Evolutionary conservation across 2,329 filamentous ascomycete species (phyloP), one percentile per base, ranked within the genome.

Genomic region (Thermothelomyces thermophilus): DNA sequence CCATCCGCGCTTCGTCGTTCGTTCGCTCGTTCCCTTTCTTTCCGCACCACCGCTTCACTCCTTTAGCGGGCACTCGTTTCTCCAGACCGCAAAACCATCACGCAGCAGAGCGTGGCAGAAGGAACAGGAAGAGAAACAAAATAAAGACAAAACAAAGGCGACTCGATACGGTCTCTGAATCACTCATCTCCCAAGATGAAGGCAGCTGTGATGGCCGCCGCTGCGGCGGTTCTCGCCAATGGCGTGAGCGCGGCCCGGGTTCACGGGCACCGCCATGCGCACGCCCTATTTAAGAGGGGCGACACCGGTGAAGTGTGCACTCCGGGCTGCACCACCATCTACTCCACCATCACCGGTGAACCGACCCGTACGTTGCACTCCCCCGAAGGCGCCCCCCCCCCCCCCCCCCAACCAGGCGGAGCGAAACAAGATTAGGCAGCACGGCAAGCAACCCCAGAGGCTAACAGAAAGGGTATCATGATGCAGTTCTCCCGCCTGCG

Each of bases 31-130:
- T 62, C 62, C 66, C 65, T 65, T 62, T 62, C 61, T 65, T 64
- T 64, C 61, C 57, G 61, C 65, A 74, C 70, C 64, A 84, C 83
- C 83, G 84, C 84, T 87, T 87, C 85, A 88, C 82, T 88, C 87
- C 69, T 89, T 90, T 73, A 90, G 86, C 86, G 86, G 86, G 80
- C 84, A 82, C 74, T 87, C 83, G 71, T 86, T 85, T 68, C 62
- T 11, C 58, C 33, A 61, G 61, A 45, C 51, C 52, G 26, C 43
- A 17, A 61, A 59, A 61, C 37, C 52, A n/a, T 1, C 28, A 31
- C 61, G 55, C 36, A 51, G 9, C 30, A 31, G n/a, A n/a, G n/a
- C n/a, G n/a, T n/a, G n/a, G n/a, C n/a, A 31, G 30, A 31, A 10
- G 9, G 30, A 14, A 62, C 58, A 58, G 46, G 53, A 57, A 59